A percentile compares a stretch with the other conserved stretches of the same genome.
These are phyloP conservation scores for Candida peoriensis DNA, from an alignment of 805 yeast species.

Conservation along the genomic window DNA sequence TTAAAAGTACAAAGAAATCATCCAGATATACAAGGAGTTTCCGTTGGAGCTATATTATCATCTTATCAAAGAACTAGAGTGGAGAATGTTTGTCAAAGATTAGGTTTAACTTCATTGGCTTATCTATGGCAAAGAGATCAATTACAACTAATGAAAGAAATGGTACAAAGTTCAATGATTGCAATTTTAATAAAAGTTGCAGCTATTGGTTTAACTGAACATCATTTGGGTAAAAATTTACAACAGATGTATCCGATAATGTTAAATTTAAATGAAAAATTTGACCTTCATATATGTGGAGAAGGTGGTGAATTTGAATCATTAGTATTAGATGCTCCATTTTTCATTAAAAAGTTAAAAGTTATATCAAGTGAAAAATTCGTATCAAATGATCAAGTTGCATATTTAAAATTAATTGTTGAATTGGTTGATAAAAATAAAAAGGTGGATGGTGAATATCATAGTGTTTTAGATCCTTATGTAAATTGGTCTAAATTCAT, in stretches of 20 bases:
- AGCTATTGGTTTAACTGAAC: conserved; percentile 70
- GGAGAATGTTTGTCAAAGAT: conserved; percentile 78
- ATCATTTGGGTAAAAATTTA: conserved; percentile 65
- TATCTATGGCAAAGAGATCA: conserved; percentile 92
- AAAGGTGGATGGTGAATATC: conserved; percentile 15
- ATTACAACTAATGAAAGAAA: conserved; percentile 71
- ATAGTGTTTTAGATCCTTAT: conserved; percentile 13
- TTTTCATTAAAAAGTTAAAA: conserved; percentile 51
- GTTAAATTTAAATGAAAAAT: conserved; percentile 49
- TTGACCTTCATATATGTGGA: conserved; percentile 92
- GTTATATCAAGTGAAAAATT: conserved; percentile 16
- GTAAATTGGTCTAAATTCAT: conserved; percentile 21
- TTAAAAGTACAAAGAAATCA: conserved; percentile 40
- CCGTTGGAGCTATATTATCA: conserved; percentile 94
- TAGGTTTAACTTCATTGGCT: conserved; percentile 64
- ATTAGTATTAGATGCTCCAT: conserved; percentile 84
- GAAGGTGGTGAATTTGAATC: conserved; percentile 99
- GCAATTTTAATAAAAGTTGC: conserved; percentile 92
- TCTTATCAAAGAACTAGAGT: conserved; percentile 95
- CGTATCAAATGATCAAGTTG: conserved; percentile 55
- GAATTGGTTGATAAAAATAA: conserved; percentile 37
- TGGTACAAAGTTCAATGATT: conserved; percentile 61
- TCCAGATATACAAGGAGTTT: conserved; percentile 78
- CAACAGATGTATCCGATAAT: conserved; percentile 57
- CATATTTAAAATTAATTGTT: conserved; percentile 55